Conservation (phyloP, 23 red algal species). For the Gracilaria gracilis region DNA sequence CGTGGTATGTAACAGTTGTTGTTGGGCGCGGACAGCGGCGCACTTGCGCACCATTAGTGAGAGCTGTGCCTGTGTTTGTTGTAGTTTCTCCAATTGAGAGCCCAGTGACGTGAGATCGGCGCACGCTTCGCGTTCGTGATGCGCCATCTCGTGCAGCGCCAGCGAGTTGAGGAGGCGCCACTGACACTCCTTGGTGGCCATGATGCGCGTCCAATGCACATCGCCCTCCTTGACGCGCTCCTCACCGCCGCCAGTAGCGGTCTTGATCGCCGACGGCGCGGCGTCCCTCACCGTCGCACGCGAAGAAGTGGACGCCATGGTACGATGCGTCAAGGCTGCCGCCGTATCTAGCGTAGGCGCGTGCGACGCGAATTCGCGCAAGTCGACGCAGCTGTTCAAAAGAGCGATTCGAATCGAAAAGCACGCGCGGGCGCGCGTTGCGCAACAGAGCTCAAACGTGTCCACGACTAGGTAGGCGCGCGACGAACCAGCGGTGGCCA, state of each 20-base stretch:
- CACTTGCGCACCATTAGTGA: neutral
- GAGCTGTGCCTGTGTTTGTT: neutral
- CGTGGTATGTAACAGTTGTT: neutral
- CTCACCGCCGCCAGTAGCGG: neutral
- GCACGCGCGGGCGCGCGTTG: too few relatives aligned
- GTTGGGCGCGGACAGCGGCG: neutral
- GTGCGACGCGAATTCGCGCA: too few relatives aligned
- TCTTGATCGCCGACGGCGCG: neutral
- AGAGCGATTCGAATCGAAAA: too few relatives aligned
- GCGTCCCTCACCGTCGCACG: neutral
- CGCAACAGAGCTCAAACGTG: neutral
- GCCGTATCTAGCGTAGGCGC: too few relatives aligned
- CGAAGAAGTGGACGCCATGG: neutral
- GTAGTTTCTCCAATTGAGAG: constrained; percentile 14
- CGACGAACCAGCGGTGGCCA: neutral
- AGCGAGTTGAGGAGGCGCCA: constrained; percentile 61
- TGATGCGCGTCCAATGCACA: constrained; percentile 35
- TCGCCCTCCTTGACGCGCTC: constrained; percentile 17
- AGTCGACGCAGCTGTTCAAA: too few relatives aligned
- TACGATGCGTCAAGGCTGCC: too few relatives aligned
- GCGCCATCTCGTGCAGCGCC: constrained; percentile 39
- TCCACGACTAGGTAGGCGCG: neutral
- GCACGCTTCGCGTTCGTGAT: constrained; percentile 30
- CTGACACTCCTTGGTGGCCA: constrained; percentile 40
- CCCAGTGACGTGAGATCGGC: constrained; percentile 6